Evolutionary conservation across 2,329 filamentous ascomycete species (phyloP).

Genomic region (Uncinocarpus reesii): DNA sequence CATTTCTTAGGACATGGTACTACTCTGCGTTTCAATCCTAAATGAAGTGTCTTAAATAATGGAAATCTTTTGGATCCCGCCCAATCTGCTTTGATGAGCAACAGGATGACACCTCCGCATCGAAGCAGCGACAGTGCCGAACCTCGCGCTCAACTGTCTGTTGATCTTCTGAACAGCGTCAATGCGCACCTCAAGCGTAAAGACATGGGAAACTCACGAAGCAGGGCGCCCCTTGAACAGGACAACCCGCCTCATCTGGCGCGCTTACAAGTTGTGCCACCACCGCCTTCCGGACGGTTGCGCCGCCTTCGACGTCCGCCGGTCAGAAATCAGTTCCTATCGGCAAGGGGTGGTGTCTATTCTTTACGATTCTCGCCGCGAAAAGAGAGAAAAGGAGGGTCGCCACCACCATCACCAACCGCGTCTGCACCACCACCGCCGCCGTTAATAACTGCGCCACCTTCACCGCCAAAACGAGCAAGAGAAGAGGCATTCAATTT

Average conservation of each 20-base stretch:
- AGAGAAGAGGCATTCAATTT: no score
- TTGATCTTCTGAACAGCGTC: constrained; percentile 7
- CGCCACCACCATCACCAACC: no score
- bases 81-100: not conserved
- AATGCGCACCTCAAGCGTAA: not conserved
- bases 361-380: not conserved
- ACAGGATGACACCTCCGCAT: not conserved
- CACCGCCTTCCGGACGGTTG: not conserved
- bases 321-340: not conserved
- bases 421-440: no score
- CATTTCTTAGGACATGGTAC: no score
- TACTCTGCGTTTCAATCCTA: no score
- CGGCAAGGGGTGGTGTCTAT: not conserved
- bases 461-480: no score
- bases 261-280: not conserved
- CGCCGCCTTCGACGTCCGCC: not conserved
- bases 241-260: not conserved
- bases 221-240: no score
- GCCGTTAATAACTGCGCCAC: no score
- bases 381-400: not conserved
- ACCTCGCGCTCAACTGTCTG: not conserved
- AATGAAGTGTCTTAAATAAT: no score
- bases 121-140: not conserved
- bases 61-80: not conserved
- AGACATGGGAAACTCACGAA: no score